Percentiles rank a stretch among this genome's conserved stretches.
phyloP scores from a whole-genome alignment of 1,284 basidiomycete species.

The Psilocybe mexicana region DNA sequence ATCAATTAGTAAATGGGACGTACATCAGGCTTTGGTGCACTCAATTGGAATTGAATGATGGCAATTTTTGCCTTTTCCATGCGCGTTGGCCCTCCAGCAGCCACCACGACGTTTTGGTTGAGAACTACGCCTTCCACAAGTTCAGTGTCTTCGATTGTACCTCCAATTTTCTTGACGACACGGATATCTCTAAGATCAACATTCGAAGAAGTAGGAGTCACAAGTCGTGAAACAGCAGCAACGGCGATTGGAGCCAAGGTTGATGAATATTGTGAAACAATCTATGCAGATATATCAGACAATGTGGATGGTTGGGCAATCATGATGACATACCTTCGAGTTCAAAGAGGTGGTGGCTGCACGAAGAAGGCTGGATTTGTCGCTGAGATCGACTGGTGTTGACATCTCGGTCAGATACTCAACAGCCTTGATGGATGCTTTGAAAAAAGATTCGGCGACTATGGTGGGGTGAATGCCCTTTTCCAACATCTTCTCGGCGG shows the following conservation, averaged over 20 bases:
- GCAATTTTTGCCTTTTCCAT: slow-evolving; percentile 99
- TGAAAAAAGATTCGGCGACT: slow-evolving; percentile 95
- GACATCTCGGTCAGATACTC: slow-evolving; percentile 95
- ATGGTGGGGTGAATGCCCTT: slow-evolving; percentile 99
- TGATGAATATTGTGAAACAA: slow-evolving; percentile 98
- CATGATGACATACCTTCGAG: slow-evolving; percentile 72
- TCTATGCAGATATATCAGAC: slow-evolving; percentile 47
- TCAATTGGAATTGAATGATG: slow-evolving; percentile 98
- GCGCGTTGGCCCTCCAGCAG: slow-evolving; percentile 91
- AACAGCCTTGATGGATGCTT: slow-evolving; percentile 90
- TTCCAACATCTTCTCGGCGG: slow-evolving; percentile 95
- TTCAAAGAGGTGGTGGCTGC: slow-evolving; percentile 96
- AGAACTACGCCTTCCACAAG: slow-evolving; percentile 95
- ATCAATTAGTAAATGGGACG: slow-evolving; percentile 28
- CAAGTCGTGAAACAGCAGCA: slow-evolving; percentile 89
- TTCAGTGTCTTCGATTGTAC: slow-evolving; percentile 99
- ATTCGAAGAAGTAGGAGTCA: slow-evolving; percentile 84
- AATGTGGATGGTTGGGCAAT: slow-evolving; percentile 2
- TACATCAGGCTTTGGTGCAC: slow-evolving; percentile 97
- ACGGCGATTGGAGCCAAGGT: slow-evolving; percentile 98
- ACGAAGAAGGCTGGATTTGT: slow-evolving; percentile 84
- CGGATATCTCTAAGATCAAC: slow-evolving; percentile 97
- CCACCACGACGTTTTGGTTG: slow-evolving; percentile 91
- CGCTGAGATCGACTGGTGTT: slow-evolving; percentile 89
- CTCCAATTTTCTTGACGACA: slow-evolving; percentile 97